Evolutionary conservation across 371 early-diverging fungal genomes (phyloP), one percentile per base, ranked within the genome.

Genomic region (Apophysomyces elegans): DNA sequence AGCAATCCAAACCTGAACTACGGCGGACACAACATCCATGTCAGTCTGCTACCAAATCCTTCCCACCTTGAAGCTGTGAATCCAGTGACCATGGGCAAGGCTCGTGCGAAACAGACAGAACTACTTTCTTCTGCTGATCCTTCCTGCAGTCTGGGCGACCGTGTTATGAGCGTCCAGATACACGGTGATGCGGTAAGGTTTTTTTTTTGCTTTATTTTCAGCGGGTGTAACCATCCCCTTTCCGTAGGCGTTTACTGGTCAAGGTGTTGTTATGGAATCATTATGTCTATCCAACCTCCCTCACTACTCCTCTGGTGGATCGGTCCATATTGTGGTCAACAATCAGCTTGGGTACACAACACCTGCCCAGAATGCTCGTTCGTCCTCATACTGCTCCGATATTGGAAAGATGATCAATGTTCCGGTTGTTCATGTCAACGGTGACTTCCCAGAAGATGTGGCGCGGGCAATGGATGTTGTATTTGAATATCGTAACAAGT

Each of bases 281-380:
- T 76, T 98, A 32, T 94, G 95, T 9, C 72, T 98, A 54, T 93
- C 96, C 7, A 94, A 97, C 67, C 79, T 98, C 47, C 95, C 97
- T 4, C 95, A 94, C 59, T 98, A 90, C 76, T 89, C 93, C 1
- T 90, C 92, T 0, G 99, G 98, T 63, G 98, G 99, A 2, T 91
- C 95, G 4, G 77, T 98, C 14, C 99, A 98, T 72, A 85, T 98
- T 66, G 95, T 98, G 36, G 96, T 98, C 69, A 98, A 98, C 77
- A 98, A 98, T 75, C 99, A 98, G 79, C 84, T 97, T 38, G 99
- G 99, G 14, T 98, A 95, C 79, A 98, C 98, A 0, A 97, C 98
- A 9, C 93, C 94, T 9, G 93, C 96, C 8, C 90, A 88, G 69
- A 95, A 95, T 71, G 93, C 96, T 0, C 90, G 99, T 18, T 95